phyloP scores from a whole-genome alignment of 225 moss, liverwort and hornwort species.

The Anthoceros angustus region DNA sequence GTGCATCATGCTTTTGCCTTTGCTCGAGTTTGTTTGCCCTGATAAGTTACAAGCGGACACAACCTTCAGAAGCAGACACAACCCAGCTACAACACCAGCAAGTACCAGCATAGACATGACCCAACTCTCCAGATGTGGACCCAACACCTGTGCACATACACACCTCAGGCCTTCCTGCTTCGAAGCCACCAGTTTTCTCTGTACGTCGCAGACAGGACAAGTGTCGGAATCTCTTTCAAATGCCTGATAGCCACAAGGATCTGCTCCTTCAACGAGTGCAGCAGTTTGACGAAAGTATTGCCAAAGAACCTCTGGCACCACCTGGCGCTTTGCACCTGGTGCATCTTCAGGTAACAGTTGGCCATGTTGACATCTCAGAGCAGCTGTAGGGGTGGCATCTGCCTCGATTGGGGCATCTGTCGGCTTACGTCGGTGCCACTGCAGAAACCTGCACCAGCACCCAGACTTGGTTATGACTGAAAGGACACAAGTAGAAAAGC shows the following conservation, averaged over 20 bases:
- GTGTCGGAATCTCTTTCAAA: conserved; percentile 51
- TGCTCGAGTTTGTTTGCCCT: conserved; percentile 92
- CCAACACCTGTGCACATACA: background rate
- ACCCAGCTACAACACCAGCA: background rate
- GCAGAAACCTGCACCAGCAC: conserved; percentile 50
- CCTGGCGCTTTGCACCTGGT: conserved; percentile 74
- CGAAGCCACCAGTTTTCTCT: conserved; percentile 65
- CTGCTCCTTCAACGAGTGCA: conserved; percentile 53
- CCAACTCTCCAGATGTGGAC: background rate
- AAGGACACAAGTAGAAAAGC: background rate
- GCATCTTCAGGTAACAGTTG: conserved; percentile 78
- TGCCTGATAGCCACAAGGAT: conserved; percentile 42
- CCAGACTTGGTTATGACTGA: background rate
- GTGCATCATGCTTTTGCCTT: conserved; percentile 76
- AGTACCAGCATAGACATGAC: background rate
- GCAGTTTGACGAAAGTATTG: conserved; percentile 76
- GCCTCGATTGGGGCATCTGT: conserved; percentile 92
- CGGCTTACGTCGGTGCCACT: conserved; percentile 81
- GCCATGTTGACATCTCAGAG: conserved; percentile 76
- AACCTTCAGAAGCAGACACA: background rate
- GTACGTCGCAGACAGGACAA: conserved; percentile 65
- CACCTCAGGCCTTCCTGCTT: conserved; percentile 88
- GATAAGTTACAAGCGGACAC: conserved; percentile 13
- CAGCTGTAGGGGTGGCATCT: conserved; percentile 88
- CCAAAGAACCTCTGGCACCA: conserved; percentile 75